Percentiles rank a stretch among this genome's conserved stretches.
These are phyloP conservation scores for Fusarium drepaniforme DNA, from an alignment of 2,329 filamentous ascomycete species.

Conservation along the genomic window DNA sequence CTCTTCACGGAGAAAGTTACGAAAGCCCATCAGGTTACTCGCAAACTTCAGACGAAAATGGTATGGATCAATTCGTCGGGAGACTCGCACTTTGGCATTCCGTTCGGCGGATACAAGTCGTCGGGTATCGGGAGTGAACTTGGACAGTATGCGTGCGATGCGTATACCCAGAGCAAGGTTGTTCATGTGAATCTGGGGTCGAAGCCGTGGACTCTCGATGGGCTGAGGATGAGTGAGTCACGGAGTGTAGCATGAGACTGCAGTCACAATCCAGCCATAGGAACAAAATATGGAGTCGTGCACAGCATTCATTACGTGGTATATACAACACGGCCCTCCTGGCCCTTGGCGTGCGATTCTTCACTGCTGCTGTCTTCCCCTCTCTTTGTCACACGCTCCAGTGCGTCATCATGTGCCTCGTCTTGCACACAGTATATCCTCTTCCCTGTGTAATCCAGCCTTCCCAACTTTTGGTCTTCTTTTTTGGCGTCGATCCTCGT, in stretches of 20 bases:
- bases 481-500: slow-evolving; percentile 25
- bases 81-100: slow-evolving; percentile 35
- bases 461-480: slow-evolving; percentile 31
- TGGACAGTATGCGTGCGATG: slow-evolving; percentile 30
- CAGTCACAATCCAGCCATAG: no score
- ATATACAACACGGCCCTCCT: slow-evolving; percentile 25
- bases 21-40: slow-evolving; percentile 50
- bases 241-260: not conserved
- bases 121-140: slow-evolving; percentile 30
- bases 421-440: slow-evolving; percentile 9
- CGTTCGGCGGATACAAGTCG: slow-evolving; percentile 38
- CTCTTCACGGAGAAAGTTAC: slow-evolving; percentile 66
- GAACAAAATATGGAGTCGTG: slow-evolving; percentile 1
- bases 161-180: slow-evolving; percentile 33
- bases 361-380: slow-evolving; percentile 8
- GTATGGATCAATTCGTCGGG: slow-evolving; percentile 48
- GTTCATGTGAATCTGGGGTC: slow-evolving; percentile 29
- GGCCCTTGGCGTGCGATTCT: slow-evolving; percentile 18
- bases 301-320: slow-evolving; percentile 35
- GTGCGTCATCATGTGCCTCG: slow-evolving; percentile 17
- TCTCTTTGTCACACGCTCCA: not conserved
- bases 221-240: not conserved
- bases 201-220: not conserved
- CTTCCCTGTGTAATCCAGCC: slow-evolving; percentile 19
- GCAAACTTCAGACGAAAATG: slow-evolving; percentile 64